Conservation (phyloP, 768 basidiomycete species). For the Lentinula raphanica region DNA sequence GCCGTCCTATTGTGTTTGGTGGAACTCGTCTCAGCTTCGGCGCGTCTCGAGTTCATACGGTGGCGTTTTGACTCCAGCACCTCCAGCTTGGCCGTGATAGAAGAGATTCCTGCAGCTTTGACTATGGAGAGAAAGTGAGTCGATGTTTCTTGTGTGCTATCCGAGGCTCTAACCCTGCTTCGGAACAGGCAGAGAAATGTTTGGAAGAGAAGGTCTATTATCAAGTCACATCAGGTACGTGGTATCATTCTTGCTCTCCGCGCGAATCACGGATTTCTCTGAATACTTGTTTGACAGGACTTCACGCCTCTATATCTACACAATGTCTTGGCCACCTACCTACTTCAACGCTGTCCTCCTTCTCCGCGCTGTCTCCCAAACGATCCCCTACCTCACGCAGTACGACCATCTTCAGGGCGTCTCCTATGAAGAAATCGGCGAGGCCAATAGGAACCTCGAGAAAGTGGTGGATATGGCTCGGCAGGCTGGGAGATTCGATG, state of each 20-base stretch:
- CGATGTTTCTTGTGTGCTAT: conserved; percentile 68
- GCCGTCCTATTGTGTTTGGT: background rate
- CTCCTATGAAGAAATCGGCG: conserved; percentile 35
- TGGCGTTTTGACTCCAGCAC: background rate
- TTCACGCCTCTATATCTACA: conserved; percentile 96
- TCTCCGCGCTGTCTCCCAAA: conserved; percentile 61
- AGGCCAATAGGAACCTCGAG: conserved; percentile 31
- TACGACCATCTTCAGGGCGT: conserved; percentile 57
- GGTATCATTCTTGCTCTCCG: background rate
- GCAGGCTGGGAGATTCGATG: conserved; percentile 63
- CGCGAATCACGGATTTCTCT: too few relatives aligned
- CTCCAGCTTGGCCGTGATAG: background rate
- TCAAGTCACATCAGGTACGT: conserved; percentile 86
- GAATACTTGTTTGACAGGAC: conserved; percentile 37
- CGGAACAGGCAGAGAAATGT: conserved; percentile 57
- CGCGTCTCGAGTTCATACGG: background rate
- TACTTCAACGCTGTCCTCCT: conserved; percentile 75
- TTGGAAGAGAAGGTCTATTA: conserved; percentile 96
- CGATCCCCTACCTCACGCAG: conserved; percentile 56
- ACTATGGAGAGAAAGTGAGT: background rate
- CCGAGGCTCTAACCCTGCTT: conserved; percentile 73
- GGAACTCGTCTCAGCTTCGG: background rate
- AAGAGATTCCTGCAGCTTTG: background rate
- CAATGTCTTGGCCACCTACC: conserved; percentile 87
- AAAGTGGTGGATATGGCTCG: conserved; percentile 44